A percentile compares a stretch with the other conserved stretches of the same genome.
These are phyloP conservation scores for Diaporthe capsici DNA, from an alignment of 2,329 filamentous ascomycete species.

Conservation along the genomic window DNA sequence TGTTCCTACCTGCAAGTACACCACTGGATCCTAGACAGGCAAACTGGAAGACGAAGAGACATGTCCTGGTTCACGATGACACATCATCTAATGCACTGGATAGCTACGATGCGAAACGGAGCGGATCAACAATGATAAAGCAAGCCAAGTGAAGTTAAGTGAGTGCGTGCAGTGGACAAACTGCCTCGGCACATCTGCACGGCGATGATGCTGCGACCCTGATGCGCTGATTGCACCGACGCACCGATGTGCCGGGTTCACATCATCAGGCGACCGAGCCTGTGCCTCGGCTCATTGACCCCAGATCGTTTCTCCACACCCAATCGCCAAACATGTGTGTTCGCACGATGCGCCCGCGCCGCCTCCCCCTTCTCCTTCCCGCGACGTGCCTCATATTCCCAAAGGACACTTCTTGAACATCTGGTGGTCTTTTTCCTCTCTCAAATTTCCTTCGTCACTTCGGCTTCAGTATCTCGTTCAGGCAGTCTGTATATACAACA, in stretches of 20 bases:
- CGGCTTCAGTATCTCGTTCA: constrained; percentile 37
- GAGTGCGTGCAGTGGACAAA: background rate
- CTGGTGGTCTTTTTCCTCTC: constrained; percentile 18
- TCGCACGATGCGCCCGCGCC: constrained; percentile 32
- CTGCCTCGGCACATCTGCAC: constrained; percentile 23
- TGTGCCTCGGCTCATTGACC: constrained; percentile 34
- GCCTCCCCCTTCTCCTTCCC: constrained; percentile 33
- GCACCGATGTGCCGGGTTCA: constrained; percentile 20
- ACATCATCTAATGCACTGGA: background rate
- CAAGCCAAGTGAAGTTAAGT: background rate
- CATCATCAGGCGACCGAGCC: constrained; percentile 31
- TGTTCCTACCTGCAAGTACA: background rate
- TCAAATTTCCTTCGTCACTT: background rate
- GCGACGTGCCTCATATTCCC: constrained; percentile 31
- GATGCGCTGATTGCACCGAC: constrained; percentile 11
- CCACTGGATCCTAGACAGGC: background rate
- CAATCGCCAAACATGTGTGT: constrained; percentile 34
- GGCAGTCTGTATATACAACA: constrained; percentile 27
- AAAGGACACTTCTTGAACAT: background rate
- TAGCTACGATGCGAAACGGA: background rate
- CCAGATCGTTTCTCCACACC: constrained; percentile 30
- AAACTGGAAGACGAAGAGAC: background rate
- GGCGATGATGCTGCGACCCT: constrained; percentile 23
- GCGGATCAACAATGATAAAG: background rate
- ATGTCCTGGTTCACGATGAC: background rate